These are phyloP conservation scores for Golubevia sp. DNA, from an alignment of 1,284 basidiomycete species.

Conservation along the genomic window DNA sequence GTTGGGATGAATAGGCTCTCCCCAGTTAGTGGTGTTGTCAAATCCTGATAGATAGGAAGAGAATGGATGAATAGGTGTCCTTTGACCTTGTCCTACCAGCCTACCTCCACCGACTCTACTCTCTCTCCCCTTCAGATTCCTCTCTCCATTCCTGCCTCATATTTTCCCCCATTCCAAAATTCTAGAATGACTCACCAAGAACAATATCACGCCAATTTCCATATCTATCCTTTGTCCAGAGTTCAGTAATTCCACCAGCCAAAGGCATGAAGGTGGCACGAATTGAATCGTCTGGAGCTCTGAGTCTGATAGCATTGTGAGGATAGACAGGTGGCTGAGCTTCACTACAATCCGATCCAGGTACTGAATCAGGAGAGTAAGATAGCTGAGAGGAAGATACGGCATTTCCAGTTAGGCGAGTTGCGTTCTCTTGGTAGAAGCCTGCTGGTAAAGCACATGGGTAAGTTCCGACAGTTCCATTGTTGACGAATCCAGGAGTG, in stretches of 20 bases:
- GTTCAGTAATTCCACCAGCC: constrained; percentile 30
- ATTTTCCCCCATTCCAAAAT: too few species aligned
- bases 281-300: constrained; percentile 42
- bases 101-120: too few species aligned
- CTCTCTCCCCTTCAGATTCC: too few species aligned
- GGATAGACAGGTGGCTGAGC: constrained; percentile 37
- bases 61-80: too few species aligned
- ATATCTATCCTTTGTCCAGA: constrained; percentile 47
- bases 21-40: constrained; percentile 50
- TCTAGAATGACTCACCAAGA: constrained; percentile 7
- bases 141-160: too few species aligned
- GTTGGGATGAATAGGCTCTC: constrained; percentile 40
- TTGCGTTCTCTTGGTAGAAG: background rate
- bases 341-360: constrained; percentile 6
- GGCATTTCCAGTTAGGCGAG: background rate
- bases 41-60: constrained; percentile 10
- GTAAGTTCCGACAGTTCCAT: constrained; percentile 36
- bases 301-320: constrained; percentile 36
- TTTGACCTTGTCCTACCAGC: too few species aligned
- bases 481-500: constrained; percentile 45
- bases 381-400: too few species aligned
- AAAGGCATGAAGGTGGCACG: constrained; percentile 44
- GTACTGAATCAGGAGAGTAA: background rate
- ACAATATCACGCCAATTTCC: constrained; percentile 41
- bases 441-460: constrained; percentile 9